Base-by-base conservation (phyloP, 352 stramenopile species). In the Phytophthora colocasiae region DNA sequence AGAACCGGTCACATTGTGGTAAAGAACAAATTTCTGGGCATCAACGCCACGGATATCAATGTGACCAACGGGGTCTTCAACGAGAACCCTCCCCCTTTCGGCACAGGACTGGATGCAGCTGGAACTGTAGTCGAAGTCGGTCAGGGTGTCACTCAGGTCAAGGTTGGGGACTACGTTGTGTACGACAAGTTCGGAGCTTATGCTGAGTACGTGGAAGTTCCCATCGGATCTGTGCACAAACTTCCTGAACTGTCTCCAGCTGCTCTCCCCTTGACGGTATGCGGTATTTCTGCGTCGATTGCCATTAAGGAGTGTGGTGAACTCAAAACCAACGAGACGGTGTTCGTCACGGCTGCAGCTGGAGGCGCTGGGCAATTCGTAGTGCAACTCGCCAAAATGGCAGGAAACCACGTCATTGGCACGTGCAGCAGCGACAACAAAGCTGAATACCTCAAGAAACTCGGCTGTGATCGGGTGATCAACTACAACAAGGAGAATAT, bases 351-450 rank as follows among this genome's bases (percentile, higher is more conserved):
- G 14, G 66, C 78, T 1, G 75, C 78, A 3, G 78, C 78, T 14
- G 89, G 89, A 7, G 89, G 84, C n/a, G 92, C 85, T 12, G 89
- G 89, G 5, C 64, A 93, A 19, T 89, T 92, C 38, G 89, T 84
- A 26, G 71, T 95, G 57, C 89, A 96, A 50, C 69, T 97, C 27
- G 87, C 87, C 48, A 92, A 92, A 46, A 79, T 88, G 15, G 71
- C 90, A 4, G 83, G 82, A 26, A 89, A 88, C 71, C 73, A 85
- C 44, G 81, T 91, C n/a, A 90, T 95, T 47, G 75, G 73, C 47
- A 91, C 81, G n/a, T 84, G 83, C 56, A 93, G 85, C 66, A 92
- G 74, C 47, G 79, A 90, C 34, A 90, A 92, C 50, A 97, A 97
- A 68, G 90, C 61, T 15, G 78, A 83, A 7, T 72, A 92, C 58